Evolutionary conservation across 2,329 filamentous ascomycete species (phyloP).

Genomic region (Rutstroemia sp.): DNA sequence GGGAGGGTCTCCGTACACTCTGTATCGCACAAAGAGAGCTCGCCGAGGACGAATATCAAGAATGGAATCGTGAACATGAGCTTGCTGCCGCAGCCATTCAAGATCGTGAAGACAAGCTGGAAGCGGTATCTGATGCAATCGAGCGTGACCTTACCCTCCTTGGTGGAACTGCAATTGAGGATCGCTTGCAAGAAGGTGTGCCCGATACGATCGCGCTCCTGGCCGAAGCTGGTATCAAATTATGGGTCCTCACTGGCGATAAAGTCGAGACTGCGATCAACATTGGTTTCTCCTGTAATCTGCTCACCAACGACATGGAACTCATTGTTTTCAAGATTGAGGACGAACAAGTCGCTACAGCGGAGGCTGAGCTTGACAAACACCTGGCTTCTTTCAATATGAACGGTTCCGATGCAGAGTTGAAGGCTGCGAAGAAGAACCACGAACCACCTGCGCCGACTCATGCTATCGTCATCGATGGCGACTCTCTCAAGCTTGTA

Average conservation of each 20-base stretch:
- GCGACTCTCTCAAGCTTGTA: slow-evolving; percentile 84
- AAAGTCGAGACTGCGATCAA: slow-evolving; percentile 99
- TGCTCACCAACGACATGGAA: slow-evolving; percentile 97
- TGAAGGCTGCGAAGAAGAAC: slow-evolving; percentile 68
- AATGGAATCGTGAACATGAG: slow-evolving; percentile 84
- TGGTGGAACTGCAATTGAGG: slow-evolving; percentile 94
- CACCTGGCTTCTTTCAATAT: slow-evolving; percentile 67
- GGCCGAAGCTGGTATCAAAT: slow-evolving; percentile 89
- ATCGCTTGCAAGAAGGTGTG: slow-evolving; percentile 92
- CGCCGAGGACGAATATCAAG: slow-evolving; percentile 71
- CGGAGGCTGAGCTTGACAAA: slow-evolving; percentile 67
- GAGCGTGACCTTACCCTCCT: slow-evolving; percentile 83
- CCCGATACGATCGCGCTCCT: slow-evolving; percentile 91
- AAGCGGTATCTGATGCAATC: slow-evolving; percentile 81
- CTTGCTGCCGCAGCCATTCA: slow-evolving; percentile 75
- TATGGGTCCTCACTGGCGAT: slow-evolving; percentile 97
- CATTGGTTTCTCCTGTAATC: slow-evolving; percentile 97
- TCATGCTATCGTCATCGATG: slow-evolving; percentile 90
- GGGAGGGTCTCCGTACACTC: slow-evolving; percentile 88
- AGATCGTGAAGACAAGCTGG: slow-evolving; percentile 86
- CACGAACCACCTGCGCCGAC: slow-evolving; percentile 83
- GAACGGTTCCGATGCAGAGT: slow-evolving; percentile 78
- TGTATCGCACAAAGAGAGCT: slow-evolving; percentile 85
- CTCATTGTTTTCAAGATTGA: slow-evolving; percentile 82
- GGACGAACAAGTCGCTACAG: slow-evolving; percentile 57